These are phyloP conservation scores for Pelargonium fulgidum DNA, from an alignment of 441 rosid genomes.

Conservation along the genomic window DNA sequence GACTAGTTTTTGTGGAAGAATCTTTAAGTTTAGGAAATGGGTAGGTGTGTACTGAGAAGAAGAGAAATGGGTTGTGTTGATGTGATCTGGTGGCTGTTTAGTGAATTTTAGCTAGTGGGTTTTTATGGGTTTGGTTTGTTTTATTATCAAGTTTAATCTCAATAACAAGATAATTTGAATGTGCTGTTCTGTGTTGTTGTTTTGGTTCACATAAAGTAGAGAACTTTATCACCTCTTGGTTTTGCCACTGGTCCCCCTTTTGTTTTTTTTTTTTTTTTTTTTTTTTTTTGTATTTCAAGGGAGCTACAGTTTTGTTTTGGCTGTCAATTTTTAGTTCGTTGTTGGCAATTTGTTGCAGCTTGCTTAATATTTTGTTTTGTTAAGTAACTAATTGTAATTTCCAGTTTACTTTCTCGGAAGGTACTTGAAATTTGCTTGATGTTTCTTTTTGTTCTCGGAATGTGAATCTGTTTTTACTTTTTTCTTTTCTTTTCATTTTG, in stretches of 20 bases:
- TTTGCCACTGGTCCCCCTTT: not conserved
- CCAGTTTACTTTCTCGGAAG: not conserved
- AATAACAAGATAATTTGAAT: not conserved
- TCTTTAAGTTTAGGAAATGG: slow-evolving; percentile 3
- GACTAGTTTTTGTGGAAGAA: not conserved
- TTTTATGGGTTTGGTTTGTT: slow-evolving; percentile 10
- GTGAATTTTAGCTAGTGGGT: not conserved
- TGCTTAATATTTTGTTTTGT: not conserved
- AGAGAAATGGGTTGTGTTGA: not conserved
- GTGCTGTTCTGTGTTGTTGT: not conserved
- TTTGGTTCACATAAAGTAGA: not conserved
- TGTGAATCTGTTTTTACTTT: not conserved
- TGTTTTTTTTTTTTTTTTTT: no score
- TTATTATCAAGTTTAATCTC: slow-evolving; percentile 3
- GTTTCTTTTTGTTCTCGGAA: not conserved
- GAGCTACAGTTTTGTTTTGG: slow-evolving; percentile 5
- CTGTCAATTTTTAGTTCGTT: not conserved
- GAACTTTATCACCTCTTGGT: not conserved
- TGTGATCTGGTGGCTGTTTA: slow-evolving; percentile 7
- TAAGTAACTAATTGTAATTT: not conserved
- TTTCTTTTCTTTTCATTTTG: not conserved
- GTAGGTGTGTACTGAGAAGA: slow-evolving; percentile 8
- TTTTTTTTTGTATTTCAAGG: not conserved
- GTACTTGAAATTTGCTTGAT: not conserved
- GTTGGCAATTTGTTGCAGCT: not conserved